Conservation (phyloP, 305 asterid genomes). For the Fraxinus angustifolia region DNA sequence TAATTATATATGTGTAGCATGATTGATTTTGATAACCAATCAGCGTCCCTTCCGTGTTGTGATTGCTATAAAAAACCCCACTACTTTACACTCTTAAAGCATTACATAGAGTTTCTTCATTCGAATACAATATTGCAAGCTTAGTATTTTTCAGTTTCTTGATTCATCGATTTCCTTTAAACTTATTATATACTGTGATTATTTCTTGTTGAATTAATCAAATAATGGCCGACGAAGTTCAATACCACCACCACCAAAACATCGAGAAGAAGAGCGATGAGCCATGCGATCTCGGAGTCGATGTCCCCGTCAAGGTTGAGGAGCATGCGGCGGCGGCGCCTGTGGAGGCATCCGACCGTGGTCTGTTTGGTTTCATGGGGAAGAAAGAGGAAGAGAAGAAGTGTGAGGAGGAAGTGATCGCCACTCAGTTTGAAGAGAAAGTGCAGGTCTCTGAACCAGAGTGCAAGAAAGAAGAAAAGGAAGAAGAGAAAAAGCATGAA, state of each 20-base stretch:
- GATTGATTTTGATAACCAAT: background rate
- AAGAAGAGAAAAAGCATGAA: slow-evolving; percentile 39
- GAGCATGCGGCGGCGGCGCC: slow-evolving; percentile 16
- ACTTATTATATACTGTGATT: background rate
- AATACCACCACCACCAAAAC: slow-evolving; percentile 27
- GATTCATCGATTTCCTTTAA: slow-evolving; percentile 7
- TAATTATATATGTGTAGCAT: too few relatives aligned
- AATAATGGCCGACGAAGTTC: slow-evolving; percentile 53
- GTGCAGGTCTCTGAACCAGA: slow-evolving; percentile 43
- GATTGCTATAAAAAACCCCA: slow-evolving; percentile 38
- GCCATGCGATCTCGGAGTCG: slow-evolving; percentile 21
- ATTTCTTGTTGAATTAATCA: background rate
- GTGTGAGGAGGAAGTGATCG: slow-evolving; percentile 36
- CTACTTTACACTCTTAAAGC: background rate
- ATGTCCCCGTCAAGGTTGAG: slow-evolving; percentile 32
- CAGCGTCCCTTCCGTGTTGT: slow-evolving; percentile 48
- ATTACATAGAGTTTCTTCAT: background rate
- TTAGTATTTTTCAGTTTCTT: background rate
- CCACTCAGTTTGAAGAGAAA: slow-evolving; percentile 50
- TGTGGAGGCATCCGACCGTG: slow-evolving; percentile 53
- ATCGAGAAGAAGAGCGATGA: slow-evolving; percentile 25
- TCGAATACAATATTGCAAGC: background rate
- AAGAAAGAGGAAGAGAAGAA: slow-evolving; percentile 51
- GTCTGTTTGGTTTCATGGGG: slow-evolving; percentile 47
- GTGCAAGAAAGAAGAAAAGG: slow-evolving; percentile 27